Base-by-base conservation (phyloP, 805 yeast genomes). In the Huiozyma naganishii region DNA sequence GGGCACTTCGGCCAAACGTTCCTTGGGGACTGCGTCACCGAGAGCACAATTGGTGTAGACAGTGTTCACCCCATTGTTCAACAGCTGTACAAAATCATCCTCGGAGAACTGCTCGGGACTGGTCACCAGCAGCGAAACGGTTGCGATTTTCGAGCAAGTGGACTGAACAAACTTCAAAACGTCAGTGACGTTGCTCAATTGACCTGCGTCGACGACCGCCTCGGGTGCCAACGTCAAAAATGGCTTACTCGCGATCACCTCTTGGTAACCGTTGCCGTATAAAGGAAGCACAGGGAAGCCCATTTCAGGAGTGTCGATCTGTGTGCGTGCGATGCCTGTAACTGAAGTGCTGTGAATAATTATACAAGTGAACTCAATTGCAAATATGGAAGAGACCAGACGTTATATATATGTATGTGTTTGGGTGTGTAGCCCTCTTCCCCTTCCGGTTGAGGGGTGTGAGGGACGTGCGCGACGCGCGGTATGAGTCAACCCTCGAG, bases 31-130 rank as follows among this genome's bases (percentile, higher is more conserved):
- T 0, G 54, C 52, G 1, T 62, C 68, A 32, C 55, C 57, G 4
- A 61, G 41, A 10, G 36, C 34, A 1, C 27, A 8, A 23, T 33
- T 11, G 28, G 42, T 37, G 44, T 77, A 64, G 4, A 81, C 53
- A 13, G 69, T 66, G 27, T 63, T 55, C 10, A 79, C 74, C 39
- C 92, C 92, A 41, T 67, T 68, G 54, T 84, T 83, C 45, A 84
- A 68, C 34, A 82, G 56, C 7, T 67, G 72, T 35, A 79, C 65
- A 13, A 69, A 59, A 45, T 79, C 82, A 36, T 69, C 67, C 28
- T 65, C 59, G 32, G 45, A 41, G 28, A 67, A 60, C 6, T 45
- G 45, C 4, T 43, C 40, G 17, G 57, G 46, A 28, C 47, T 46
- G 27, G 51, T 49, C 39, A 59, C 13, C 33, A 59, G 48, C 28